These are phyloP conservation scores for Protomyces pachydermus DNA, from an alignment of 1,139 yeast genomes.

Conservation along the genomic window DNA sequence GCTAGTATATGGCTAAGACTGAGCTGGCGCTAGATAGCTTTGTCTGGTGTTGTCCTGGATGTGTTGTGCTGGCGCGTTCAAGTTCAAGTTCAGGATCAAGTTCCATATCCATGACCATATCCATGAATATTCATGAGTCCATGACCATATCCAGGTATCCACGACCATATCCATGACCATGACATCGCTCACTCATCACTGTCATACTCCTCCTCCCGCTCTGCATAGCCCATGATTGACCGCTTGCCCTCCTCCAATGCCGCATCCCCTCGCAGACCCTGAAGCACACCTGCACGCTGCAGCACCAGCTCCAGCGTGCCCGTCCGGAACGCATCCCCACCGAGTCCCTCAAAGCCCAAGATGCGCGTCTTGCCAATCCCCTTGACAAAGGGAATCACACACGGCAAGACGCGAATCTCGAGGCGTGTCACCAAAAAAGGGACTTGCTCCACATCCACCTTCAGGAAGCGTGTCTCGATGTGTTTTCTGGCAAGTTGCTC, in stretches of 20 bases:
- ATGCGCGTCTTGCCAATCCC: conserved; percentile 58
- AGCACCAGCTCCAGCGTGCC: conserved; percentile 46
- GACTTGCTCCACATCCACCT: conserved; percentile 59
- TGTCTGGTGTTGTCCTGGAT: too few species aligned
- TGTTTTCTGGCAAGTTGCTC: conserved; percentile 53
- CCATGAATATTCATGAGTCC: too few species aligned
- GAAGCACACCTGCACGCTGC: conserved; percentile 32
- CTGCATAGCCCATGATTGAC: conserved; percentile 18
- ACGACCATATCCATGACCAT: too few species aligned
- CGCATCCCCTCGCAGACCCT: conserved; percentile 6
- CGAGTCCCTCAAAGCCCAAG: conserved; percentile 63
- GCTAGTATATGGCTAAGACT: not conserved
- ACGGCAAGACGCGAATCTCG: conserved; percentile 63
- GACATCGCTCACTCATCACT: conserved; percentile 3
- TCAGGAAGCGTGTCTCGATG: conserved; percentile 51
- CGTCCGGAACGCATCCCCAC: conserved; percentile 44
- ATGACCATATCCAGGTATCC: too few species aligned
- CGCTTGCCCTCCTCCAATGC: not conserved
- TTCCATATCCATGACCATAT: too few species aligned
- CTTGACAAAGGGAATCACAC: conserved; percentile 56
- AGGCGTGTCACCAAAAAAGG: conserved; percentile 67
- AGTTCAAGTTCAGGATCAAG: too few species aligned
- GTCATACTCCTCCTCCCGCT: conserved; percentile 22
- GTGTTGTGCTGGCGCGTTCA: not conserved
- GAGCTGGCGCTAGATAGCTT: not conserved